A percentile compares a stretch with the other conserved stretches of the same genome.
Conservation (phyloP, 2,329 filamentous ascomycete genomes). For the Metarhizium guizhouense region DNA sequence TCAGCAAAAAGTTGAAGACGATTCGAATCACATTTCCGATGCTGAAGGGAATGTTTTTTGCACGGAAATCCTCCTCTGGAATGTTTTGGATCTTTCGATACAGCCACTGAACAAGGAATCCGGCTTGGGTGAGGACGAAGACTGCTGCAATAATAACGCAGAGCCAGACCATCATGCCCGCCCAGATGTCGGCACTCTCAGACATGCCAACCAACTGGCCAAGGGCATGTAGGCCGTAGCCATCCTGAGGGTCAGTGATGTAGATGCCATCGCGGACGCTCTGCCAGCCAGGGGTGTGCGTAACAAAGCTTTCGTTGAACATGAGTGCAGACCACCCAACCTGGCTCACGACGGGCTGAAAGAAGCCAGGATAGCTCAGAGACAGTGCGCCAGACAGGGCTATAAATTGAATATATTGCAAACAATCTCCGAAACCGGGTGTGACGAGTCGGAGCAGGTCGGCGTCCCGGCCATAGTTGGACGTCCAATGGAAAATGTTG, state of each 20-base stretch:
- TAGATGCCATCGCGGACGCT: slow-evolving; percentile 82
- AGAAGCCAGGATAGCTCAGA: slow-evolving; percentile 87
- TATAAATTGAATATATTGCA: slow-evolving; percentile 94
- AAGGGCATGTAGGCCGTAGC: slow-evolving; percentile 73
- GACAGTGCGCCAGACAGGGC: slow-evolving; percentile 80
- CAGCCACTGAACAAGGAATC: slow-evolving; percentile 69
- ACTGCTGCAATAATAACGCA: slow-evolving; percentile 63
- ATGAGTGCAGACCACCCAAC: slow-evolving; percentile 82
- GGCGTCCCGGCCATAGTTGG: slow-evolving; percentile 90
- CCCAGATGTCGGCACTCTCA: slow-evolving; percentile 74
- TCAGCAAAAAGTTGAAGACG: slow-evolving; percentile 84
- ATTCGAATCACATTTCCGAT: slow-evolving; percentile 73
- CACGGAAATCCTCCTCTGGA: slow-evolving; percentile 76
- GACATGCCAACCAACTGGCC: slow-evolving; percentile 78
- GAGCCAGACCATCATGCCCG: slow-evolving; percentile 87
- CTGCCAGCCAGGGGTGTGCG: slow-evolving; percentile 53
- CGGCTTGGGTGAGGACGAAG: slow-evolving; percentile 62
- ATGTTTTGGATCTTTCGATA: slow-evolving; percentile 62
- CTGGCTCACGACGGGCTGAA: slow-evolving; percentile 83
- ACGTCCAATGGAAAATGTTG: slow-evolving; percentile 92
- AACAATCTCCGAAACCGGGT: slow-evolving; percentile 89
- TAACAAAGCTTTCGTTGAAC: slow-evolving; percentile 87
- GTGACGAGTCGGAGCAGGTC: slow-evolving; percentile 88
- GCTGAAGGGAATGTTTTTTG: slow-evolving; percentile 87
- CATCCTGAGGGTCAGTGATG: slow-evolving; percentile 65